Percentiles rank a stretch among this genome's conserved stretches.
These are phyloP conservation scores for Suillus hirtellus DNA, from an alignment of 768 basidiomycete genomes.

Conservation along the genomic window DNA sequence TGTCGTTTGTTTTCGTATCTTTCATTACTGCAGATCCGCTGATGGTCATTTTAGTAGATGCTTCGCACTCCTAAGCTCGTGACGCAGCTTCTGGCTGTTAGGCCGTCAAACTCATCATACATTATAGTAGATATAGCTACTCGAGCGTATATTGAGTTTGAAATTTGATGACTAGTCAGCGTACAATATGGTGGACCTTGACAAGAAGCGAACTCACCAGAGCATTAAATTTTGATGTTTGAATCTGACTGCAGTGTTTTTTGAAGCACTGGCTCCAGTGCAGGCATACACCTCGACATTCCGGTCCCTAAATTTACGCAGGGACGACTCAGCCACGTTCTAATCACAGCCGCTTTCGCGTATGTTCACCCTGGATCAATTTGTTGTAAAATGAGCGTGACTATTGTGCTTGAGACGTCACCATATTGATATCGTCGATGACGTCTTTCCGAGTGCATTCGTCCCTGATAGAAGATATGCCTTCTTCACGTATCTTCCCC, in stretches of 20 bases:
- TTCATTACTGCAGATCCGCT: too few species aligned
- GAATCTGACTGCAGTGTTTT: background rate
- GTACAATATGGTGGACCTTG: too few species aligned
- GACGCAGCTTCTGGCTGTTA: too few species aligned
- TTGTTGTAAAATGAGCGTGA: background rate
- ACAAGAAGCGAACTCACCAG: too few species aligned
- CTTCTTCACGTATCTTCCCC: background rate
- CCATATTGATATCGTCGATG: background rate
- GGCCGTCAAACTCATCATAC: too few species aligned
- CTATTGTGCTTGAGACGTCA: background rate
- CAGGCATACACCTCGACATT: background rate
- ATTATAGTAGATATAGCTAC: too few species aligned
- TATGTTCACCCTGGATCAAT: background rate
- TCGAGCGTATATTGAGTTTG: too few species aligned
- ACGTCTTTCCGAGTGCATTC: background rate
- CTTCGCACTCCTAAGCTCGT: too few species aligned
- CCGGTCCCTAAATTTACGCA: background rate
- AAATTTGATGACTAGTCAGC: too few species aligned
- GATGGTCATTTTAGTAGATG: too few species aligned
- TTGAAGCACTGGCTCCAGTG: background rate
- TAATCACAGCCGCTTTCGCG: background rate
- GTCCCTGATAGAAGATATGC: background rate
- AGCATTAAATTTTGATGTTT: background rate
- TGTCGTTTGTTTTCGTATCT: too few species aligned
- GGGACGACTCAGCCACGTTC: background rate